phyloP scores from a whole-genome alignment of 176 grass and related monocot genomes.

The Oryza rufipogon region DNA sequence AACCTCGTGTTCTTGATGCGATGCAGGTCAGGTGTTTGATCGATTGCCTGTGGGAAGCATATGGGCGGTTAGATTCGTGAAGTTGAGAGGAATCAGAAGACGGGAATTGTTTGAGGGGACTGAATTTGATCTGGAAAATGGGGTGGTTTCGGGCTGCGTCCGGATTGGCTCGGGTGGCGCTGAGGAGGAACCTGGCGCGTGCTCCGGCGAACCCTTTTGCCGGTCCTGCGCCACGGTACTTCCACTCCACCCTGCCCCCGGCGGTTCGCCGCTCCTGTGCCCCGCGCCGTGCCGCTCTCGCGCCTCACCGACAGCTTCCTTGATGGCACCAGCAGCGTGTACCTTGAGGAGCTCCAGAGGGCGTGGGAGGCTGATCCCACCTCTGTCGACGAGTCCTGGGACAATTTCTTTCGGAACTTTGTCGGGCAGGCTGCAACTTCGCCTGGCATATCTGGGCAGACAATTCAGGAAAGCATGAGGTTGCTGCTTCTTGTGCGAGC shows the following conservation, averaged over 20 bases:
- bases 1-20: neutral
- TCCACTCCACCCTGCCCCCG: conserved; percentile 58
- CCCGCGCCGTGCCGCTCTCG: conserved; percentile 70
- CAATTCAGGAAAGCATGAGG: conserved; percentile 90
- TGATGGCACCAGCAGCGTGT: conserved; percentile 76
- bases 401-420: conserved; percentile 91
- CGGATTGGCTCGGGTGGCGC: conserved; percentile 61
- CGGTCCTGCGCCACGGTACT: conserved; percentile 23
- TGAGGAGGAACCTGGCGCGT: conserved; percentile 58
- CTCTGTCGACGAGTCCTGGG: conserved; percentile 85
- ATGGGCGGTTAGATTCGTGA: conserved; percentile 31
- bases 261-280: conserved; percentile 44
- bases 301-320: conserved; percentile 85
- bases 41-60: neutral
- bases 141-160: conserved; percentile 78
- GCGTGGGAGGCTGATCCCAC: conserved; percentile 74
- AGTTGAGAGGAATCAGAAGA: neutral
- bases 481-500: conserved; percentile 74
- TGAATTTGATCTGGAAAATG: conserved; percentile 54
- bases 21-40: conserved; percentile 3
- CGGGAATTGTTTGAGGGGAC: neutral
- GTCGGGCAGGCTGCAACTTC: conserved; percentile 72
- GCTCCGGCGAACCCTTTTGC: conserved; percentile 32
- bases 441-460: conserved; percentile 72
- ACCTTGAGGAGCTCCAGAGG: conserved; percentile 87